Evolutionary conservation across 2,329 filamentous ascomycete species (phyloP), one percentile per base, ranked within the genome.

Genomic region (Colletotrichum lentis): DNA sequence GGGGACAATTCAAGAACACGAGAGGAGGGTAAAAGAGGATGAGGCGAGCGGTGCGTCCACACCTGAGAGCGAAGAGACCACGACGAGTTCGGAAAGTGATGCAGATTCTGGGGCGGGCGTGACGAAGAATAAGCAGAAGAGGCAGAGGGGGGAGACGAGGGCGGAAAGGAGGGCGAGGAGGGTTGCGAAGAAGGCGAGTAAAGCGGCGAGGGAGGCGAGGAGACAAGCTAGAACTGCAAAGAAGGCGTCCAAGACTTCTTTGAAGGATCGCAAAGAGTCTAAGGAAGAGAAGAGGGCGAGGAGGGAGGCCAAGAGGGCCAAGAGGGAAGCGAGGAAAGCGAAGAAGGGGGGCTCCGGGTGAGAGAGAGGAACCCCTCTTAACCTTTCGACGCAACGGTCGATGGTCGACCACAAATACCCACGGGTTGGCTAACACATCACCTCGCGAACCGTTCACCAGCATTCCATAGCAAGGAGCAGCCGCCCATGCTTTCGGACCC

Each of bases 1-100:
- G 47, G 94, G 94, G 3, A 96, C 93, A 3, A 78, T 93, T 59
- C 74, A 11, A 56, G 73, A 68, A 69, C 72, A 63, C 72, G 74
- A 73, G 73, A 73, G 55, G 50, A 47, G 20, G 35, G 10, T 41
- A 5, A 39, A 54, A 20, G 57, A 43, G 12, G 57, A 63, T 22
- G 44, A 73, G 41, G 75, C 74, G 35, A 71, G 67, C 16, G 69
- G 69, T 0, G 37, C 58, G 2, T 69, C 62, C 31, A 71, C 61
- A 50, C 72, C 41, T 46, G 67, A 58, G 43, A 64, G 35, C 53
- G 73, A 75, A 55, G 73, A 74, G 50, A 75, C 71, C 0, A 24
- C 46, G 18, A 47, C 44, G 18, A 53, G 37, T 37, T 59, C 43
- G 12, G 61, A 67, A 16, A 64, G 60, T 8, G 60, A 54, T 8